phyloP scores from a whole-genome alignment of 169 alveolate species.

The Theileria parva region DNA sequence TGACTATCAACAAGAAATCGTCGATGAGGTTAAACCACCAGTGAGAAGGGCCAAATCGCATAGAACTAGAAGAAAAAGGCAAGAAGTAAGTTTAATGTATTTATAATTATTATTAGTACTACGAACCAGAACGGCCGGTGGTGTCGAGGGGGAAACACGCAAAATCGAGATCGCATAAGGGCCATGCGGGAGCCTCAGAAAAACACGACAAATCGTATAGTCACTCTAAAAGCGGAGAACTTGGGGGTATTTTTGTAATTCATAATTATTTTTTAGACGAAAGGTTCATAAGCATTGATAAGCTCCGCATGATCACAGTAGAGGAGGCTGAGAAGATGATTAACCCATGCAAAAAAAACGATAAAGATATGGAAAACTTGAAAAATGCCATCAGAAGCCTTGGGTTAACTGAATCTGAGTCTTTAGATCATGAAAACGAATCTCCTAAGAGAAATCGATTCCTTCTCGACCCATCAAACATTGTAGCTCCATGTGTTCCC shows the following conservation, averaged over 20 bases:
- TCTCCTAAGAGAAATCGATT: slow-evolving; percentile 3
- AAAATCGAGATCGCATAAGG: background rate
- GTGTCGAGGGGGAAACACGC: background rate
- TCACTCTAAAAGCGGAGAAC: background rate
- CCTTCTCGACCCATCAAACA: slow-evolving; percentile 43
- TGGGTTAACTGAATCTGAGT: slow-evolving; percentile 1
- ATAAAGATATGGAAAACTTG: slow-evolving; percentile 27
- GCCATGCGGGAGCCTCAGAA: slow-evolving; percentile 6
- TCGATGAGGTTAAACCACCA: slow-evolving; percentile 13
- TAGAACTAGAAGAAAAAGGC: slow-evolving; percentile 19
- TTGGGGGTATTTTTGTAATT: background rate
- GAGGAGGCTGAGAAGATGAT: slow-evolving; percentile 61
- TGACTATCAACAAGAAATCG: background rate
- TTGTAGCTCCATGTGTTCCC: slow-evolving; percentile 32
- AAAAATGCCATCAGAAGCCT: slow-evolving; percentile 18
- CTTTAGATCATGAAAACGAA: background rate
- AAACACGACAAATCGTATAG: background rate
- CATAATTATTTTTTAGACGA: background rate
- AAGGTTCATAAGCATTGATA: slow-evolving; percentile 8
- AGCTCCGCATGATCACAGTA: slow-evolving; percentile 35
- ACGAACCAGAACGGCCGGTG: background rate
- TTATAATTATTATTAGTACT: background rate
- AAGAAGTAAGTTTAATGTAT: slow-evolving; percentile 16
- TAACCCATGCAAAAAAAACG: slow-evolving; percentile 42
- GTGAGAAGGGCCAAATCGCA: slow-evolving; percentile 20